Conservation (phyloP, 352 stramenopile species). For the Phytophthora sp. region DNA sequence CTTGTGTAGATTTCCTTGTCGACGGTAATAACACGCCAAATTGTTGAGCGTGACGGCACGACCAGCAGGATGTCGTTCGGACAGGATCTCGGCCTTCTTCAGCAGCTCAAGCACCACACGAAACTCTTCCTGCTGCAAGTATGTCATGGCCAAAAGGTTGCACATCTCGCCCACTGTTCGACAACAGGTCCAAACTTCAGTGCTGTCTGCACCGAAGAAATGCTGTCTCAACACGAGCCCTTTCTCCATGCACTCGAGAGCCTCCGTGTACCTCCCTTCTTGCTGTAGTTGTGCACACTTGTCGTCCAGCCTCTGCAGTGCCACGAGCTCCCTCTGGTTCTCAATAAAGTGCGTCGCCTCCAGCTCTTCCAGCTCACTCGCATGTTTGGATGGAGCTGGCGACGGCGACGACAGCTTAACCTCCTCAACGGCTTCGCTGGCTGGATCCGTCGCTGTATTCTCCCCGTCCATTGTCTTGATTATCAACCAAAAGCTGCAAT, state of each 20-base stretch:
- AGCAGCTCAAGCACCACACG: conserved; percentile 91
- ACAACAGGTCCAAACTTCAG: conserved; percentile 91
- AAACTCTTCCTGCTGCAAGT: conserved; percentile 94
- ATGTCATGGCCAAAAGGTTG: conserved; percentile 96
- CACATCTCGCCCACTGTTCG: conserved; percentile 95
- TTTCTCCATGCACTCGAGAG: conserved; percentile 94
- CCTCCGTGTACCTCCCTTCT: conserved; percentile 92
- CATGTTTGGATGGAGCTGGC: conserved; percentile 12
- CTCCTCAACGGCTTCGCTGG: conserved; percentile 1
- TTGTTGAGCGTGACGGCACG: conserved; percentile 95
- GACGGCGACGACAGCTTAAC: conserved; percentile 2
- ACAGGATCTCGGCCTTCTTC: conserved; percentile 95
- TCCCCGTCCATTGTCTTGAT: conserved; percentile 16
- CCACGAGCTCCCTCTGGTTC: conserved; percentile 88
- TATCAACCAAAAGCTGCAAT: background rate
- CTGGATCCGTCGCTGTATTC: conserved; percentile 1
- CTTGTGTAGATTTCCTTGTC: conserved; percentile 91
- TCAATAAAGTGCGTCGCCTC: conserved; percentile 64
- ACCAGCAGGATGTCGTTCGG: conserved; percentile 81
- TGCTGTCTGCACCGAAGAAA: conserved; percentile 92
- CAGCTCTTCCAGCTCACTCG: conserved; percentile 28
- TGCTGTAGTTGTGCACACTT: conserved; percentile 91
- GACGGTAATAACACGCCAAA: conserved; percentile 93
- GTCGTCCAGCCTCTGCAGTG: conserved; percentile 90
- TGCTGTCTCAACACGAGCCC: conserved; percentile 93